phyloP scores from a whole-genome alignment of 1,139 yeast species.

The Diutina pseudorugosa region DNA sequence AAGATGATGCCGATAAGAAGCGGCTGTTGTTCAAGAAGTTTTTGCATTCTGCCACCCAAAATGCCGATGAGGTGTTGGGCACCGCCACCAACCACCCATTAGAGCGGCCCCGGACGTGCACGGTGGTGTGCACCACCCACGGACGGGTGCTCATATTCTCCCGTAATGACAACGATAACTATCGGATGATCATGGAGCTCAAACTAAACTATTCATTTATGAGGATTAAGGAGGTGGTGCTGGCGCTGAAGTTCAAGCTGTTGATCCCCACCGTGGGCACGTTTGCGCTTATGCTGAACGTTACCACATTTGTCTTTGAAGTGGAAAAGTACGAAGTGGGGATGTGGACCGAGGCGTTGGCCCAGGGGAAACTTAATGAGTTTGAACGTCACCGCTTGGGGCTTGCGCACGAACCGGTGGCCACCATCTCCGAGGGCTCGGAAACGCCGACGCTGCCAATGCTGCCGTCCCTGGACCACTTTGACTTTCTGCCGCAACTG shows the following conservation, averaged over 20 bases:
- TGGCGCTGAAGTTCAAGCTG: slow-evolving; percentile 20
- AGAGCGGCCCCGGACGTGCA: slow-evolving; percentile 29
- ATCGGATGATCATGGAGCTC: slow-evolving; percentile 37
- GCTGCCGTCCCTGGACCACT: background rate
- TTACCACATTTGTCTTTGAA: slow-evolving; percentile 40
- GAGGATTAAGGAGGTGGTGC: slow-evolving; percentile 41
- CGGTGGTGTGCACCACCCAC: slow-evolving; percentile 40
- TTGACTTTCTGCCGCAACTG: background rate
- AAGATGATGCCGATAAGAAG: background rate
- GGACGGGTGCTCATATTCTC: slow-evolving; percentile 44
- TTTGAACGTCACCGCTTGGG: slow-evolving; percentile 24
- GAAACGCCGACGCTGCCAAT: background rate
- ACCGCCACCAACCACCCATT: slow-evolving; percentile 10
- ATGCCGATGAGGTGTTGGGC: slow-evolving; percentile 2
- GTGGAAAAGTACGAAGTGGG: slow-evolving; percentile 42
- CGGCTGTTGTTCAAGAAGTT: slow-evolving; percentile 17
- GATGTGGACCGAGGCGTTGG: slow-evolving; percentile 45
- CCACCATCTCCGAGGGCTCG: background rate
- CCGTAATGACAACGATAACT: slow-evolving; percentile 20
- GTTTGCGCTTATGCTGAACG: slow-evolving; percentile 37
- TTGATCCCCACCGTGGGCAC: slow-evolving; percentile 29
- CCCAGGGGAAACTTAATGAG: slow-evolving; percentile 34
- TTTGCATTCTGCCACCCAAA: slow-evolving; percentile 10
- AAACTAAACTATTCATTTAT: slow-evolving; percentile 35
- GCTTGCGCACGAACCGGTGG: background rate